Conservation (phyloP, 2,329 filamentous ascomycete genomes). For the Trichoderma lentiforme region DNA sequence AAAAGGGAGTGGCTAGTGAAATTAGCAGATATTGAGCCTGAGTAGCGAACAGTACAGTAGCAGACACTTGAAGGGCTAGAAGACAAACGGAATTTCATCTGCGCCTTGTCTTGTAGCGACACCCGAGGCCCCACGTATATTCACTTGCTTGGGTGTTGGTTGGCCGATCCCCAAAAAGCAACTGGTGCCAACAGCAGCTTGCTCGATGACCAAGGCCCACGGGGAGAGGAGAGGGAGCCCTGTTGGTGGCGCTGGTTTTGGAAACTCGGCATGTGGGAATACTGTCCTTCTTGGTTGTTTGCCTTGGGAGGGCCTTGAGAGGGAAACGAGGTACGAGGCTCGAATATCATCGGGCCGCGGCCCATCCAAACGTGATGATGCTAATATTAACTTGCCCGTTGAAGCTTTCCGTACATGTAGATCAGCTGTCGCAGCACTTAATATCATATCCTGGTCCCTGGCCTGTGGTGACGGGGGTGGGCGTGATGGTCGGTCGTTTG, state of each 20-base stretch:
- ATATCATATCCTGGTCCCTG: background rate
- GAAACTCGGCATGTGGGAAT: background rate
- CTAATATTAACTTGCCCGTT: background rate
- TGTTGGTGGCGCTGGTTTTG: conserved; percentile 4
- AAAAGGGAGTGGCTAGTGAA: background rate
- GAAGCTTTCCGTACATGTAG: background rate
- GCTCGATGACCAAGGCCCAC: background rate
- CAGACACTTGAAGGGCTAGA: background rate
- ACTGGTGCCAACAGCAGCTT: background rate
- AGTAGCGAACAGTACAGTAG: background rate
- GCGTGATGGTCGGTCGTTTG: conserved; percentile 11
- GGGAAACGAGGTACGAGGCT: background rate
- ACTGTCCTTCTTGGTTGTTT: background rate
- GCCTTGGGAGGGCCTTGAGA: background rate
- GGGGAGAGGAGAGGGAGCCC: background rate
- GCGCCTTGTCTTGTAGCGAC: background rate
- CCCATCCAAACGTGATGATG: background rate
- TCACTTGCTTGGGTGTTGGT: background rate
- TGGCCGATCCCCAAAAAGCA: background rate
- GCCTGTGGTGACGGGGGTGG: background rate
- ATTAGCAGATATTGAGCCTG: background rate
- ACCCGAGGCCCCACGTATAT: background rate
- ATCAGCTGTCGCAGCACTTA: conserved; percentile 4
- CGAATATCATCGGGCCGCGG: background rate
- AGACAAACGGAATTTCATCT: background rate